Conservation (phyloP, 805 yeast genomes). For the Schizosaccharomyces osmophilus region DNA sequence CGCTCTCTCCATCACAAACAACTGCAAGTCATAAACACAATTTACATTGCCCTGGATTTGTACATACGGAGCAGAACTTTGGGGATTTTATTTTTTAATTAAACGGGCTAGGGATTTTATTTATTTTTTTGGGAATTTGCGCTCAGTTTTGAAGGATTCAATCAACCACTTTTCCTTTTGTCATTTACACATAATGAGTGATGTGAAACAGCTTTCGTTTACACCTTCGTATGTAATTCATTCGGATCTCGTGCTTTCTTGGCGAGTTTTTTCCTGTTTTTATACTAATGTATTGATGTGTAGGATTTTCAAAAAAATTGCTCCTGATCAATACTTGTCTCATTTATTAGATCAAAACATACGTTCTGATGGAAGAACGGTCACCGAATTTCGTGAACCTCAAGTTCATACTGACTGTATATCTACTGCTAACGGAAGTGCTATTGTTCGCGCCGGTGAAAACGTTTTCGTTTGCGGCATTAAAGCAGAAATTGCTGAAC, state of each 20-base stretch:
- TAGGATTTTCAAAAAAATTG: neutral
- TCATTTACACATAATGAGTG: neutral
- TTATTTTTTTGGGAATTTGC: too few species aligned
- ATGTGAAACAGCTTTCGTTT: neutral
- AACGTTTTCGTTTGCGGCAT: slow-evolving; percentile 1
- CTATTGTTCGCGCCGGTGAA: neutral
- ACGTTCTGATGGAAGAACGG: slow-evolving; percentile 1
- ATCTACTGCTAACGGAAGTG: neutral
- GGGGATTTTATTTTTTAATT: too few species aligned
- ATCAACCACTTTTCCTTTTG: neutral
- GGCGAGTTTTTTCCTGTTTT: neutral
- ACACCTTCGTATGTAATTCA: neutral
- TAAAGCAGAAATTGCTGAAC: slow-evolving; percentile 2
- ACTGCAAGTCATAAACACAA: too few species aligned
- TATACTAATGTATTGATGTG: neutral
- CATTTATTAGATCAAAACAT: neutral
- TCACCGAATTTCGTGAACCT: neutral
- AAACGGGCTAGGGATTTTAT: too few species aligned
- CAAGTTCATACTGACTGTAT: neutral
- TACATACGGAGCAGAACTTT: too few species aligned
- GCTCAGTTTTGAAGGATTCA: too few species aligned
- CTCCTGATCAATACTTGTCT: neutral
- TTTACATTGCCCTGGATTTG: too few species aligned
- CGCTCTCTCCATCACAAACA: too few species aligned
- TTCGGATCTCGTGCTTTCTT: neutral